Evolutionary conservation across 768 basidiomycete genomes (phyloP).

Genomic region (Crucibulum laeve): DNA sequence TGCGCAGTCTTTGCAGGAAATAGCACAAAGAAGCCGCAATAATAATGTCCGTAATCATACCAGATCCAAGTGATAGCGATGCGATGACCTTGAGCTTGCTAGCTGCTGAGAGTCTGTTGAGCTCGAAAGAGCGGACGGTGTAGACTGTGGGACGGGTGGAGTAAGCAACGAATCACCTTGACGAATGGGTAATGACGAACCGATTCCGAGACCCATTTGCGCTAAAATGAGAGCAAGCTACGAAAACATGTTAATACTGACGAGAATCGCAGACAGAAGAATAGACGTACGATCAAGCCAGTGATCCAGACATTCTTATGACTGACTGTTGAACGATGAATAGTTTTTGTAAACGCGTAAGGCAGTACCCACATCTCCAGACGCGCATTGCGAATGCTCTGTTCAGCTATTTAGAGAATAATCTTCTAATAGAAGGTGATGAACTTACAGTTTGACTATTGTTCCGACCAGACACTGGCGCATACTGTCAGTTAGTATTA

Average conservation of each 20-base stretch:
- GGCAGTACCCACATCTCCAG: constrained; percentile 48
- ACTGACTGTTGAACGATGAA: constrained; percentile 38
- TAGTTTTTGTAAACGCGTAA: neutral
- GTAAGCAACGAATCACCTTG: neutral
- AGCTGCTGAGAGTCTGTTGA: constrained; percentile 26
- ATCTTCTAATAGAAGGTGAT: neutral
- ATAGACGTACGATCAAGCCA: constrained; percentile 34
- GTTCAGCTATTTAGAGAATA: neutral
- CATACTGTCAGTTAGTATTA: constrained; percentile 3
- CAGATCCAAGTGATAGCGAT: constrained; percentile 41
- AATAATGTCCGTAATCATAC: constrained; percentile 44
- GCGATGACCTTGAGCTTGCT: constrained; percentile 39
- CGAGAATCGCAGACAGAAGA: neutral
- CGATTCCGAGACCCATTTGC: constrained; percentile 34
- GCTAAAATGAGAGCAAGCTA: constrained; percentile 36
- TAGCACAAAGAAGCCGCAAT: constrained; percentile 49
- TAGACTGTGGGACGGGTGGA: constrained; percentile 27
- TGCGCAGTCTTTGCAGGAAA: constrained; percentile 50
- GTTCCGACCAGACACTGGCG: constrained; percentile 30
- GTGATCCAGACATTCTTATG: constrained; percentile 44
- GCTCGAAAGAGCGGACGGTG: constrained; percentile 37
- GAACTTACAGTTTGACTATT: constrained; percentile 51
- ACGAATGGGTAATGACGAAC: constrained; percentile 19
- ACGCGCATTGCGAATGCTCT: constrained; percentile 59
- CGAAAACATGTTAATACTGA: constrained; percentile 1